A percentile compares a stretch with the other conserved stretches of the same genome.
These are phyloP conservation scores for Dendrocalamus sinicus DNA, from an alignment of 176 grass and related monocot genomes.

Conservation along the genomic window DNA sequence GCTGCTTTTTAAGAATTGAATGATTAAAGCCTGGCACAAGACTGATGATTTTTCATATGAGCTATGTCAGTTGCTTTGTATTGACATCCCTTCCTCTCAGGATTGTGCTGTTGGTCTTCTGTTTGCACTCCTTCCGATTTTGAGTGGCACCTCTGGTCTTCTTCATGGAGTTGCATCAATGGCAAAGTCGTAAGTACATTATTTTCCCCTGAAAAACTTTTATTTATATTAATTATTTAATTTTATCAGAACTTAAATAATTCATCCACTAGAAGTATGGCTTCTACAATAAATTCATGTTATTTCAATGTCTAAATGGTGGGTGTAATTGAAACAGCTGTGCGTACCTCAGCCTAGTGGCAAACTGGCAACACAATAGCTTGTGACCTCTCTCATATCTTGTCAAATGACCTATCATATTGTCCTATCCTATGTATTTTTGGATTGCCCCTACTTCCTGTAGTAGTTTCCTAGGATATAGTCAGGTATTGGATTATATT, in stretches of 20 bases:
- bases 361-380: not conserved
- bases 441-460: not conserved
- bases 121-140: constrained; percentile 96
- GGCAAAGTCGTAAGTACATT: constrained; percentile 74
- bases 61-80: constrained; percentile 13
- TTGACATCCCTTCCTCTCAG: constrained; percentile 47
- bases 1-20: constrained; percentile 28
- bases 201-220: constrained; percentile 21
- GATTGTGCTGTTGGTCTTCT: constrained; percentile 99
- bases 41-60: not conserved
- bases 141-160: constrained; percentile 87
- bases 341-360: not conserved
- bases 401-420: constrained; percentile 1
- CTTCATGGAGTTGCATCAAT: constrained; percentile 92
- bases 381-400: constrained; percentile 26
- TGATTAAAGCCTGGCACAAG: not conserved
- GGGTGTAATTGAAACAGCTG: constrained; percentile 9
- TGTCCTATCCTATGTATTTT: constrained; percentile 13
- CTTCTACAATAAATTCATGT: not conserved
- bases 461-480: constrained; percentile 34
- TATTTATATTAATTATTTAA: constrained; percentile 19
- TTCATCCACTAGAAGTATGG: not conserved
- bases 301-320: constrained; percentile 19
- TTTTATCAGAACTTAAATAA: constrained; percentile 19
- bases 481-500: constrained; percentile 23